These are phyloP conservation scores for Komagataella kurtzmanii DNA, from an alignment of 805 yeast species.

Conservation along the genomic window DNA sequence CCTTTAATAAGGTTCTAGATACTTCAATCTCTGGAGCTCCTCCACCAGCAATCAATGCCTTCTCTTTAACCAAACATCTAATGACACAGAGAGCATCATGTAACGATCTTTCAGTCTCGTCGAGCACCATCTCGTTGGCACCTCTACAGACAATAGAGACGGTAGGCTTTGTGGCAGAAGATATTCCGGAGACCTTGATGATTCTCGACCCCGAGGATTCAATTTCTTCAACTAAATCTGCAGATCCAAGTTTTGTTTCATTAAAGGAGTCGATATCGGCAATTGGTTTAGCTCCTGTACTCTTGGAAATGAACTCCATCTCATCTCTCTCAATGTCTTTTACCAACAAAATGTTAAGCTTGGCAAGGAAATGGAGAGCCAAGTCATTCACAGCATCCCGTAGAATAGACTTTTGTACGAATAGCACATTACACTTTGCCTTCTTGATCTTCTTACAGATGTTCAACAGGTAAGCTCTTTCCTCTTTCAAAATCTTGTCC, in stretches of 20 bases:
- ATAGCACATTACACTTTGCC: slow-evolving; percentile 86
- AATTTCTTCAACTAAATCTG: slow-evolving; percentile 84
- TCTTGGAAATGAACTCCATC: slow-evolving; percentile 74
- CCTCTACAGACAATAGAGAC: slow-evolving; percentile 92
- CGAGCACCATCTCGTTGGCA: slow-evolving; percentile 79
- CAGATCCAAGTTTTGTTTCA: slow-evolving; percentile 85
- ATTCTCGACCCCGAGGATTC: slow-evolving; percentile 85
- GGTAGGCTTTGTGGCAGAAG: slow-evolving; percentile 43
- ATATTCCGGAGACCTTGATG: slow-evolving; percentile 77
- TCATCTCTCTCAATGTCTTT: slow-evolving; percentile 96
- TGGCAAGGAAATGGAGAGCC: slow-evolving; percentile 88
- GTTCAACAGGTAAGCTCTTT: slow-evolving; percentile 87
- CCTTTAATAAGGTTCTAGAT: slow-evolving; percentile 58
- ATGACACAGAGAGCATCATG: slow-evolving; percentile 96
- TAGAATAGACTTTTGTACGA: slow-evolving; percentile 85
- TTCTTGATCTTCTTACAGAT: slow-evolving; percentile 94
- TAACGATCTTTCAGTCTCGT: slow-evolving; percentile 93
- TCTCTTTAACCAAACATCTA: slow-evolving; percentile 77
- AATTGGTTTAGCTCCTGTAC: slow-evolving; percentile 89
- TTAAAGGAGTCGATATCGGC: slow-evolving; percentile 90
- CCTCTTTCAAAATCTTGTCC: slow-evolving; percentile 97
- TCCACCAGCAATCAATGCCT: slow-evolving; percentile 92
- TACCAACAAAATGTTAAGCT: slow-evolving; percentile 85
- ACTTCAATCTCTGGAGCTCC: slow-evolving; percentile 97
- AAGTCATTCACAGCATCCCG: slow-evolving; percentile 92